A percentile compares a stretch with the other conserved stretches of the same genome.
Evolutionary conservation across 179 eudicot genomes (phyloP).

Genomic region (Nepenthes alata): DNA sequence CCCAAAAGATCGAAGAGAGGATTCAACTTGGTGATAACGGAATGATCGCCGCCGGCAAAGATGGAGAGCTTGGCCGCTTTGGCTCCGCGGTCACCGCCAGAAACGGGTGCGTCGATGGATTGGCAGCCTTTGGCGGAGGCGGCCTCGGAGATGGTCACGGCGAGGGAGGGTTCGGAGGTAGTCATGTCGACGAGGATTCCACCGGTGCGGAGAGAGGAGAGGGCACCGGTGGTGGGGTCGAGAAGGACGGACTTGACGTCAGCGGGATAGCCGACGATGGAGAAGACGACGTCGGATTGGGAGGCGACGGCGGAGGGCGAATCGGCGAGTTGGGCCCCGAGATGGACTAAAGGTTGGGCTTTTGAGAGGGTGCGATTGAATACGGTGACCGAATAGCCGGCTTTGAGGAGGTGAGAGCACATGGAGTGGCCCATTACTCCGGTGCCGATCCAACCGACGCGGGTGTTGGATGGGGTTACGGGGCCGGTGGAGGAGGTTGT

Average conservation of each 20-base stretch:
- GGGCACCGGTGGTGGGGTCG: conserved; percentile 41
- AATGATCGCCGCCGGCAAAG: conserved; percentile 75
- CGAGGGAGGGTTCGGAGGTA: conserved; percentile 81
- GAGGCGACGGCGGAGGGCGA: conserved; percentile 57
- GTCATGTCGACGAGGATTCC: conserved; percentile 83
- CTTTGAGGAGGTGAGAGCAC: conserved; percentile 75
- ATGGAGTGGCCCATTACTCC: conserved; percentile 95
- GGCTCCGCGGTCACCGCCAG: conserved; percentile 92
- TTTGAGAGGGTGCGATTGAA: conserved; percentile 86
- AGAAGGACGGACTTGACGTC: conserved; percentile 79
- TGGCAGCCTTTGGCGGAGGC: conserved; percentile 31
- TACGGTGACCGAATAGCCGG: conserved; percentile 79
- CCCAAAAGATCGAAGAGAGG: conserved; percentile 55
- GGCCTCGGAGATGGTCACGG: conserved; percentile 32
- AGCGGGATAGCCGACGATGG: conserved; percentile 92
- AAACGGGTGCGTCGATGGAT: conserved; percentile 85
- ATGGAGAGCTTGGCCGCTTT: conserved; percentile 45
- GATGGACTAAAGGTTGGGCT: conserved; percentile 45
- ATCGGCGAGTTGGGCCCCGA: conserved; percentile 53
- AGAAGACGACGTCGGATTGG: conserved; percentile 85
- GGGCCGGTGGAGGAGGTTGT: conserved; percentile 21
- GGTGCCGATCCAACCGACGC: conserved; percentile 88
- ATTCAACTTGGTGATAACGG: conserved; percentile 17
- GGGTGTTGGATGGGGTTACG: conserved; percentile 49
- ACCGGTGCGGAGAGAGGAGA: conserved; percentile 39